phyloP scores from a whole-genome alignment of 2,329 filamentous ascomycete genomes.

The Alternaria triticimaculans region DNA sequence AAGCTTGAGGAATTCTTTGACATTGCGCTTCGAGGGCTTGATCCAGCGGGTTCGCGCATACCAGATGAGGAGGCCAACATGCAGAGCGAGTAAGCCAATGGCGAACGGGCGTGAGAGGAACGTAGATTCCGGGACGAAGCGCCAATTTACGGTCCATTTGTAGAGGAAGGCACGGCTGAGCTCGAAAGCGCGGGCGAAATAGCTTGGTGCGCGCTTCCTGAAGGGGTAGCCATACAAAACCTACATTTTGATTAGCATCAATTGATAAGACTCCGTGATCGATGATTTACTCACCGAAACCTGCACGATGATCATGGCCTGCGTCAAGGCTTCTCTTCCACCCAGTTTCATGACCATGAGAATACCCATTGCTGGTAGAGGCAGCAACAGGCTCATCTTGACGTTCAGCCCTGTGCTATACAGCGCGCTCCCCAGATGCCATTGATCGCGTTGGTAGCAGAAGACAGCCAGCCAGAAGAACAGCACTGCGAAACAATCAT shows the following conservation, averaged over 20 bases:
- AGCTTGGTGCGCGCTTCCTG: constrained; percentile 69
- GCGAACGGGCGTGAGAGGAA: constrained; percentile 80
- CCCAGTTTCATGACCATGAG: constrained; percentile 78
- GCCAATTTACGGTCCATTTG: constrained; percentile 99
- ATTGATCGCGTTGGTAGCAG: constrained; percentile 75
- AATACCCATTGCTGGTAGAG: constrained; percentile 79
- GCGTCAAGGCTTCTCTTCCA: constrained; percentile 67
- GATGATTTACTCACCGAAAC: constrained; percentile 68
- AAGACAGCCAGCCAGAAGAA: constrained; percentile 85
- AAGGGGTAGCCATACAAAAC: constrained; percentile 71
- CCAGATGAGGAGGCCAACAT: constrained; percentile 68
- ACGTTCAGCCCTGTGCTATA: constrained; percentile 85
- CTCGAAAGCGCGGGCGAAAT: constrained; percentile 85
- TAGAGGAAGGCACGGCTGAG: constrained; percentile 90
- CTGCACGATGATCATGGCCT: constrained; percentile 75
- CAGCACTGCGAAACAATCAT: constrained; percentile 87
- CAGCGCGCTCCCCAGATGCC: constrained; percentile 73
- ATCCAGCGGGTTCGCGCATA: constrained; percentile 77
- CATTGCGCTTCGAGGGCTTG: constrained; percentile 66
- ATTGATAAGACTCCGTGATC: neutral
- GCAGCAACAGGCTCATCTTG: constrained; percentile 91
- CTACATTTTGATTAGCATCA: constrained; percentile 44
- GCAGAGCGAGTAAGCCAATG: constrained; percentile 67
- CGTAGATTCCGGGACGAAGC: constrained; percentile 82
- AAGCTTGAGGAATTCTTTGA: constrained; percentile 62